Evolutionary conservation across 1,284 basidiomycete species (phyloP).

Genomic region (Microbotryum intermedium): DNA sequence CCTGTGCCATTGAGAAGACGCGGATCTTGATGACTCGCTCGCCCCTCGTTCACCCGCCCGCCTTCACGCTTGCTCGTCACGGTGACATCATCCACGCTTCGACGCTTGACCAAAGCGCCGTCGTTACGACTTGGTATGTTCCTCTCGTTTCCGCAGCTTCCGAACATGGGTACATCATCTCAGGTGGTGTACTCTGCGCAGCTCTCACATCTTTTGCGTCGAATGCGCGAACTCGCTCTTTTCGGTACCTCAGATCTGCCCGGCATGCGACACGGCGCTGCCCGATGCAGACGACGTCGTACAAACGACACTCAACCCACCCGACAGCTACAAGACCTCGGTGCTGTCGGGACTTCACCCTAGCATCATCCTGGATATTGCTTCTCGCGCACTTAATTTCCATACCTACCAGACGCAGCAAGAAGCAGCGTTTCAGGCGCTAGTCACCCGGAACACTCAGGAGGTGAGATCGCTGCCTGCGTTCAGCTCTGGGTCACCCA

Average conservation of each 20-base stretch:
- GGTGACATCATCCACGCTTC: too few species aligned
- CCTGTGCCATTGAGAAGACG: too few species aligned
- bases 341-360: constrained; percentile 54
- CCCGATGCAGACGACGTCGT: constrained; percentile 75
- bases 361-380: constrained; percentile 48
- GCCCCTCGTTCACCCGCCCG: too few species aligned
- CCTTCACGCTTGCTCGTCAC: too few species aligned
- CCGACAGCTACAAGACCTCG: constrained; percentile 19
- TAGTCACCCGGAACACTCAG: constrained; percentile 19
- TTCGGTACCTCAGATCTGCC: constrained; percentile 61
- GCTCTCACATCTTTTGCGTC: constrained; percentile 44
- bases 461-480: constrained; percentile 2
- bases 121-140: constrained; percentile 26
- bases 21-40: too few species aligned
- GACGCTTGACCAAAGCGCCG: constrained; percentile 7
- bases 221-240: constrained; percentile 76
- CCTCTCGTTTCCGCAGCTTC: background rate
- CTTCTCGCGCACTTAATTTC: constrained; percentile 24
- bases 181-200: background rate
- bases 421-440: constrained; percentile 15
- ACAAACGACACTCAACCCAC: constrained; percentile 7
- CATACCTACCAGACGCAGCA: constrained; percentile 22
- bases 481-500: background rate
- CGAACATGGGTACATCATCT: background rate
- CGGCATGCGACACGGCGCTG: constrained; percentile 68